Conservation (phyloP, 495 filamentous ascomycete species). For the Aspergillus baeticus region DNA sequence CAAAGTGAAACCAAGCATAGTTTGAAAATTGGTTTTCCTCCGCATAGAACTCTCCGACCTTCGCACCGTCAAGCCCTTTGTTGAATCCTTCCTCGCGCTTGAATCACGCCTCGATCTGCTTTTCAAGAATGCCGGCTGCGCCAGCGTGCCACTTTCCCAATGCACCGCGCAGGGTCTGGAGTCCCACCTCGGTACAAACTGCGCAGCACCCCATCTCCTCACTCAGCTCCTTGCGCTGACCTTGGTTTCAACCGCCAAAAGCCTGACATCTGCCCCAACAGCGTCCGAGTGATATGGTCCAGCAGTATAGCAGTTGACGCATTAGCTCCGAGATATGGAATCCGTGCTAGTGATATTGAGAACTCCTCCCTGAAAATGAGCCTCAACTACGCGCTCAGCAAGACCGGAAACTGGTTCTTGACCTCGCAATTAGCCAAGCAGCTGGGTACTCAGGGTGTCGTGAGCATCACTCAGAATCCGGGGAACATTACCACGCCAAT, state of each 20-base stretch:
- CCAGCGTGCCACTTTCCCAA: constrained; percentile 24
- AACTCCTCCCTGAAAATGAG: neutral
- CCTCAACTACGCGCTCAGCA: constrained; percentile 8
- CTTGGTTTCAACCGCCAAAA: constrained; percentile 15
- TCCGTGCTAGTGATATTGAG: neutral
- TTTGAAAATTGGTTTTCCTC: constrained; percentile 1
- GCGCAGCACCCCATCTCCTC: constrained; percentile 53
- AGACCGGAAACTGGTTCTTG: constrained; percentile 12
- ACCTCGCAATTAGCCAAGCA: neutral
- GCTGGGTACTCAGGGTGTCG: neutral
- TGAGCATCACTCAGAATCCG: constrained; percentile 13
- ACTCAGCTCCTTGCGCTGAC: constrained; percentile 46
- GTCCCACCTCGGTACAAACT: constrained; percentile 50
- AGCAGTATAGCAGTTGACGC: constrained; percentile 10
- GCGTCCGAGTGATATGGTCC: constrained; percentile 8
- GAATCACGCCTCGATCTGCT: constrained; percentile 29
- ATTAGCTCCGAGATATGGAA: neutral
- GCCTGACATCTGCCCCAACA: neutral
- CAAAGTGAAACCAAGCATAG: neutral
- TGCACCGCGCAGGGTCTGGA: constrained; percentile 48
- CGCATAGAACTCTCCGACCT: constrained; percentile 45
- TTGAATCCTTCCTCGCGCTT: constrained; percentile 33
- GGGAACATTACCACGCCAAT: constrained; percentile 2
- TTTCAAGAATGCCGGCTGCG: constrained; percentile 34
- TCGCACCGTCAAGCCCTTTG: constrained; percentile 24